Evolutionary conservation across 192 early-diverging fungal species (phyloP), one percentile per base, ranked within the genome.

Genomic region (Phycomyces blakesleeanus): DNA sequence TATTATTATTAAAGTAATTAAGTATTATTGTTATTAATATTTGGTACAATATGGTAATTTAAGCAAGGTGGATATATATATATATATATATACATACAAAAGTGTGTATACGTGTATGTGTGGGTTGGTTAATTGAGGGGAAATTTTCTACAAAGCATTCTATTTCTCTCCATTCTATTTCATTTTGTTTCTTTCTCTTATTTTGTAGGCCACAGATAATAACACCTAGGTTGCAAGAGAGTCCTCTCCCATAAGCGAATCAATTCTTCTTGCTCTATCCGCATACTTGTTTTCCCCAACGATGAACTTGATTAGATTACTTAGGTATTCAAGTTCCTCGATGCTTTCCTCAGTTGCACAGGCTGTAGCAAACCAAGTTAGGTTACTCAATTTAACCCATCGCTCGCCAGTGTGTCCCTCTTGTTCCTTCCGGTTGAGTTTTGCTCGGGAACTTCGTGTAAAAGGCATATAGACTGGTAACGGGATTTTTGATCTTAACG

Each of bases 401-500:
- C 59, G 53, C 16, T 62, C 54, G 5, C 27, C 50, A 22, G 50
- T 39, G 6, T 20, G 37, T 1, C 16, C 14, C 8, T 54, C 40
- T 16, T 64, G 68, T 12, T 55, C 52, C 15, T 61, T 44, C 9
- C 59, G 52, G 14, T 80, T 76, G 1, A 82, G 47, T 7, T 76
- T 71, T 10, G 63, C 67, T 5, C 81, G 61, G 1, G 81, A 76
- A 47, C 73, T 59, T 29, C 76, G 63, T 18, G 76, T 69, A 0
- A 87, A 85, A 1, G 91, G 91, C 39, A 91, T 75, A 49, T 81
- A 85, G 0, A 85, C 79, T 0, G 91, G 91, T 54, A 93, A 68
- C 25, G 91, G 88, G 5, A 80, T 78, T 60, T 90, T 90, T 51
- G 89, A 84, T 0, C 84, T 79, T 16, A 90, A 70, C 2, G 91